Conservation (phyloP, 2,329 filamentous ascomycete genomes). For the Verticillium alfalfae region DNA sequence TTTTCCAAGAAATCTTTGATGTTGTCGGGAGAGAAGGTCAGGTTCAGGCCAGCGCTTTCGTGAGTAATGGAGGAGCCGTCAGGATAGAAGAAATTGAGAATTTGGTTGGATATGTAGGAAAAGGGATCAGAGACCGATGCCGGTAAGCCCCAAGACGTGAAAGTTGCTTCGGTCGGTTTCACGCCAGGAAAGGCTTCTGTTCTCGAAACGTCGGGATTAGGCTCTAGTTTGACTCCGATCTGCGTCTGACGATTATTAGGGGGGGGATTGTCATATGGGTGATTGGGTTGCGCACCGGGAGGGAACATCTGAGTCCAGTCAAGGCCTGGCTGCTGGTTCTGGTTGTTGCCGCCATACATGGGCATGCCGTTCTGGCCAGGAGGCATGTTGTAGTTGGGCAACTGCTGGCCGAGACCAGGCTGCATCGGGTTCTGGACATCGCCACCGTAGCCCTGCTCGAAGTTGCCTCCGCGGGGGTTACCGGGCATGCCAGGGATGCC, state of each 20-base stretch:
- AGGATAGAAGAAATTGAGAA: slow-evolving; percentile 52
- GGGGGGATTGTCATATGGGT: slow-evolving; percentile 53
- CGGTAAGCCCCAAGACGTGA: slow-evolving; percentile 44
- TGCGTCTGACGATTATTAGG: slow-evolving; percentile 64
- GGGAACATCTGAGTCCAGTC: slow-evolving; percentile 79
- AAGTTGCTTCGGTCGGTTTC: slow-evolving; percentile 39
- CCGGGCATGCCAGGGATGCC: slow-evolving; percentile 48
- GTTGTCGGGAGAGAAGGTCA: slow-evolving; percentile 62
- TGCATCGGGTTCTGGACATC: slow-evolving; percentile 58
- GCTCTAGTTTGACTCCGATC: slow-evolving; percentile 64
- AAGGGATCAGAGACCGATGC: slow-evolving; percentile 44
- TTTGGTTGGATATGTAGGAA: slow-evolving; percentile 48
- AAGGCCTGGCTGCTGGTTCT: slow-evolving; percentile 57
- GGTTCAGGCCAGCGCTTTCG: slow-evolving; percentile 48
- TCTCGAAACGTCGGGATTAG: slow-evolving; percentile 48
- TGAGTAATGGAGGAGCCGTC: slow-evolving; percentile 50
- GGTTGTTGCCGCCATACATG: slow-evolving; percentile 55
- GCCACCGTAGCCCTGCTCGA: slow-evolving; percentile 51
- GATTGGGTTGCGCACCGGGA: slow-evolving; percentile 62
- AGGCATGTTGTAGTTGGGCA: slow-evolving; percentile 60
- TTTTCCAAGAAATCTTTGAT: slow-evolving; percentile 66
- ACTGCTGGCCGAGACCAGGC: slow-evolving; percentile 55
- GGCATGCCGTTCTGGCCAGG: slow-evolving; percentile 59
- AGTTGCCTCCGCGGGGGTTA: slow-evolving; percentile 32
- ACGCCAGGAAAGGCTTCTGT: slow-evolving; percentile 36